A percentile compares a stretch with the other conserved stretches of the same genome.
These are phyloP conservation scores for Heracleum sosnowskyi DNA, from an alignment of 129 eudicot genomes.

Conservation along the genomic window DNA sequence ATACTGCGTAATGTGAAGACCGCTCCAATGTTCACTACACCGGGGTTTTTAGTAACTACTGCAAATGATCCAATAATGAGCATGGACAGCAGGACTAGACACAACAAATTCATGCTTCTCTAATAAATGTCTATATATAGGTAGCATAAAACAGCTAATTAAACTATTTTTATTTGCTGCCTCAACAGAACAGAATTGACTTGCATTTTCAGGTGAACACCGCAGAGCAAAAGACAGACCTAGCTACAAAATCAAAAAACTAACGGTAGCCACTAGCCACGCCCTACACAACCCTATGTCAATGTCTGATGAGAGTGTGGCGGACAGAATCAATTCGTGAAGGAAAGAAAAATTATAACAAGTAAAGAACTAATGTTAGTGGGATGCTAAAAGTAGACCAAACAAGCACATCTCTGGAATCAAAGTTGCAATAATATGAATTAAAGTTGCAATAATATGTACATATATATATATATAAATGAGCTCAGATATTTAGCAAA, in stretches of 20 bases:
- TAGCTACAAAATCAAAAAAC: not conserved
- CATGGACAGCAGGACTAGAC: constrained; percentile 16
- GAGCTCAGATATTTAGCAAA: too few species aligned
- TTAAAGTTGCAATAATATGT: not conserved
- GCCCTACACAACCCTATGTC: not conserved
- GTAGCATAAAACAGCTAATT: not conserved
- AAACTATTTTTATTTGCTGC: not conserved
- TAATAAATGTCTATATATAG: too few species aligned
- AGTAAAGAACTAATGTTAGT: not conserved
- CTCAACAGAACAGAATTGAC: not conserved
- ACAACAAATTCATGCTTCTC: constrained; percentile 25
- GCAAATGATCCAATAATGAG: constrained; percentile 21
- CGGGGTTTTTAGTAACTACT: constrained; percentile 15
- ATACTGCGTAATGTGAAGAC: constrained; percentile 41
- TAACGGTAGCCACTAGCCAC: not conserved
- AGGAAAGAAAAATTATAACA: not conserved
- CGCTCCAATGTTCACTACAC: constrained; percentile 60
- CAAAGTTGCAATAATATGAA: not conserved
- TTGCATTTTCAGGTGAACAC: not conserved
- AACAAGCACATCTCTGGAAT: not conserved
- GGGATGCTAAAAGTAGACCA: not conserved
- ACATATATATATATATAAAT: not conserved
- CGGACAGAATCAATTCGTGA: not conserved
- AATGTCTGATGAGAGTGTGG: not conserved
- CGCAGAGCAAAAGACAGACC: not conserved